Evolutionary conservation across 176 grass and related monocot genomes (phyloP).

Genomic region (Zea luxurians): DNA sequence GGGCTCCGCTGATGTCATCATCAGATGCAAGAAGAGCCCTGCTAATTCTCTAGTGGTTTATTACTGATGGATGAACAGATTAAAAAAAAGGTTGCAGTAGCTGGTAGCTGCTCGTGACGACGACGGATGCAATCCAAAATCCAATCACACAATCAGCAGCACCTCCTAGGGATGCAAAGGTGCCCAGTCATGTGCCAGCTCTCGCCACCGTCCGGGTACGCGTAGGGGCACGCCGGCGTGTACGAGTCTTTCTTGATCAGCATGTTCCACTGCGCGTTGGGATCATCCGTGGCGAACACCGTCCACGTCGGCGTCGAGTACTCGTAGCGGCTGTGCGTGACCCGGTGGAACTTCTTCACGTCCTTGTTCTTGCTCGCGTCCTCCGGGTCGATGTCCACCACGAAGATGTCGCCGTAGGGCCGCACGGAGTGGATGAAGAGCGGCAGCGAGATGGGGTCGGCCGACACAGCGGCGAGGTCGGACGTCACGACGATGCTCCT

Average conservation of each 20-base stretch:
- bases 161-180: constrained; percentile 37
- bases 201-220: constrained; percentile 38
- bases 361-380: constrained; percentile 35
- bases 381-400: constrained; percentile 30
- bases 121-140: no score
- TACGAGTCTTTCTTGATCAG: not conserved
- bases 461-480: constrained; percentile 7
- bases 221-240: constrained; percentile 33
- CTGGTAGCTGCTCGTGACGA: no score
- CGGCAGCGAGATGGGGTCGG: constrained; percentile 45
- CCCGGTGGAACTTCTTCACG: constrained; percentile 22
- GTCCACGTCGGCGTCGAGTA: constrained; percentile 47
- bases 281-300: constrained; percentile 34
- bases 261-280: constrained; percentile 39
- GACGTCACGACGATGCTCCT: not conserved
- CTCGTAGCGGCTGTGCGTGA: constrained; percentile 47
- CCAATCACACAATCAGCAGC: not conserved
- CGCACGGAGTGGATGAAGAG: constrained; percentile 43
- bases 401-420: constrained; percentile 42
- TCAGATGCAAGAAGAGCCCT: no score
- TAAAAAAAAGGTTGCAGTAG: no score
- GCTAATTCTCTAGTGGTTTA: no score
- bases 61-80: no score
- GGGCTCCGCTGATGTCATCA: no score
- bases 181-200: constrained; percentile 53